Evolutionary conservation across 495 filamentous ascomycete genomes (phyloP).

Genomic region (Sabuloglossum arenarium): DNA sequence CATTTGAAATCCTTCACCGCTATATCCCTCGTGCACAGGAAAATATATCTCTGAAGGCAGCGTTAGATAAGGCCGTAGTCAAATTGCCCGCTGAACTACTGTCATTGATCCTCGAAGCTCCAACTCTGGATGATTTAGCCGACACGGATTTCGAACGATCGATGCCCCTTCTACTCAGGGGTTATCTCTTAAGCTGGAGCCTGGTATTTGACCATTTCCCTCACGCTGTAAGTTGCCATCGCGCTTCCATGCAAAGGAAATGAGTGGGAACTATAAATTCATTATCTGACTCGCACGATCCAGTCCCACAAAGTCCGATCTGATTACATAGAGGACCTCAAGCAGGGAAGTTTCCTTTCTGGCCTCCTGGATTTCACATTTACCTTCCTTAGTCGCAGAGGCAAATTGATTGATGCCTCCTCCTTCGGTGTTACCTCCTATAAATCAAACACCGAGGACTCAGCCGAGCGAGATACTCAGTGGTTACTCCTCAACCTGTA

Average conservation of each 20-base stretch:
- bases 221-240: slow-evolving; percentile 32
- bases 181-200: slow-evolving; percentile 83
- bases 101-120: slow-evolving; percentile 24
- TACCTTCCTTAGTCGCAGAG: slow-evolving; percentile 56
- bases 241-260: not conserved
- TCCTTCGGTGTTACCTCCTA: slow-evolving; percentile 50
- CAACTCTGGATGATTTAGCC: slow-evolving; percentile 19
- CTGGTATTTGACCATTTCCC: slow-evolving; percentile 75
- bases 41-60: slow-evolving; percentile 61
- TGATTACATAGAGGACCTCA: slow-evolving; percentile 57
- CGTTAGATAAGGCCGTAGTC: slow-evolving; percentile 49
- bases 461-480: slow-evolving; percentile 43
- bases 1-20: slow-evolving; percentile 60
- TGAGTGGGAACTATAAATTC: not conserved
- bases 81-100: slow-evolving; percentile 26
- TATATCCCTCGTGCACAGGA: slow-evolving; percentile 59
- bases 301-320: slow-evolving; percentile 57
- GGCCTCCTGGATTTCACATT: slow-evolving; percentile 60
- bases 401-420: slow-evolving; percentile 45
- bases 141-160: slow-evolving; percentile 22
- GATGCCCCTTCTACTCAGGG: slow-evolving; percentile 33
- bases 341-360: slow-evolving; percentile 44
- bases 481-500: slow-evolving; percentile 76
- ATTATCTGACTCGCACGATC: not conserved
- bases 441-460: slow-evolving; percentile 33